phyloP scores from a whole-genome alignment of 2,329 filamentous ascomycete genomes.

The Leptographium flavum region DNA sequence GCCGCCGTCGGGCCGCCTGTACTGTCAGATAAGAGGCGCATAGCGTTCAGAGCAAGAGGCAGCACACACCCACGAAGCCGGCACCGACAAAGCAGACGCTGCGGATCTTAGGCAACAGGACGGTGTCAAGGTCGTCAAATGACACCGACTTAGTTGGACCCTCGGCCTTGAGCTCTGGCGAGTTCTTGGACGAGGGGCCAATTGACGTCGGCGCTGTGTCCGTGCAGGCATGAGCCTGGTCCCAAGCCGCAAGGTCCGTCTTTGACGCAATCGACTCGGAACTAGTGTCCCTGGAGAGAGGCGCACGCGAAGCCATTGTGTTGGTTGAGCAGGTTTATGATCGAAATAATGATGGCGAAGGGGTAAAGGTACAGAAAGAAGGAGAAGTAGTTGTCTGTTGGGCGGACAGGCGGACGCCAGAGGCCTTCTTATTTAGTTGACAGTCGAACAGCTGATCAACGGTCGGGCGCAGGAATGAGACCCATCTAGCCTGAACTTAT shows the following conservation, averaged over 20 bases:
- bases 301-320: neutral
- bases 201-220: neutral
- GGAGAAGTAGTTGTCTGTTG: too few species aligned
- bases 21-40: neutral
- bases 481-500: neutral
- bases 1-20: constrained; percentile 4
- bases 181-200: neutral
- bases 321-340: too few species aligned
- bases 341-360: too few species aligned
- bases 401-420: too few species aligned
- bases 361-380: too few species aligned
- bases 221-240: neutral
- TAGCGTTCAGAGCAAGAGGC: neutral
- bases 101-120: neutral
- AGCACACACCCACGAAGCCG: constrained; percentile 1
- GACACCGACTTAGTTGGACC: neutral
- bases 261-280: neutral
- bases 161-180: neutral
- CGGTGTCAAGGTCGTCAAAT: neutral
- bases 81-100: constrained; percentile 5
- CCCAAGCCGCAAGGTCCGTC: neutral
- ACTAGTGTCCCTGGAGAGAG: neutral
- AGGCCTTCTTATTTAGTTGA: too few species aligned
- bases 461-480: too few species aligned
- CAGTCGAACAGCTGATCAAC: too few species aligned